phyloP scores from a whole-genome alignment of 106 monocot species.

The Platanthera zijinensis region DNA sequence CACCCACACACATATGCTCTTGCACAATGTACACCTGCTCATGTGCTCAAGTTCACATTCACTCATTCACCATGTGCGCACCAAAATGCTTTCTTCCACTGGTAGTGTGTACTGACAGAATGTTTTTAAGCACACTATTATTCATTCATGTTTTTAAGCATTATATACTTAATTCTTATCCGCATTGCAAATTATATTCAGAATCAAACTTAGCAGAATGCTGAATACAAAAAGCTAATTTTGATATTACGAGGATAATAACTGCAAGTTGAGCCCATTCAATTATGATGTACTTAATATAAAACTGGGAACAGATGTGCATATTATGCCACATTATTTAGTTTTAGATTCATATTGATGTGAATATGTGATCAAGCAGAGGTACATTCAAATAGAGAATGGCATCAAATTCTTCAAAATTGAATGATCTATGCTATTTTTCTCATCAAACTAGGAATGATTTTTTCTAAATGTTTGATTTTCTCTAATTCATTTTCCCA shows the following conservation, averaged over 20 bases:
- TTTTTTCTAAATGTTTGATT: neutral
- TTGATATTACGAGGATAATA: neutral
- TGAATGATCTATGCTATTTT: neutral
- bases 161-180: neutral
- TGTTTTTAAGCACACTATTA: neutral
- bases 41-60: no score
- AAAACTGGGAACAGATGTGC: neutral
- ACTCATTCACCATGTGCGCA: neutral
- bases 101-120: neutral
- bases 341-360: neutral
- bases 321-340: neutral
- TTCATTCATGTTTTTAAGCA: neutral
- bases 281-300: neutral
- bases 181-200: slow-evolving; percentile 2
- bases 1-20: no score
- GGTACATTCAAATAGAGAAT: neutral
- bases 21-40: no score
- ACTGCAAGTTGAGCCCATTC: neutral
- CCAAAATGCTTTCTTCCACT: neutral
- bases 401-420: neutral
- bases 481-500: neutral
- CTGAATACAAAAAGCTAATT: neutral
- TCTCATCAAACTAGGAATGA: neutral
- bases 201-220: neutral
- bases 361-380: neutral